Evolutionary conservation across 495 filamentous ascomycete genomes (phyloP).

Genomic region (Lasiosphaeris hirsuta): DNA sequence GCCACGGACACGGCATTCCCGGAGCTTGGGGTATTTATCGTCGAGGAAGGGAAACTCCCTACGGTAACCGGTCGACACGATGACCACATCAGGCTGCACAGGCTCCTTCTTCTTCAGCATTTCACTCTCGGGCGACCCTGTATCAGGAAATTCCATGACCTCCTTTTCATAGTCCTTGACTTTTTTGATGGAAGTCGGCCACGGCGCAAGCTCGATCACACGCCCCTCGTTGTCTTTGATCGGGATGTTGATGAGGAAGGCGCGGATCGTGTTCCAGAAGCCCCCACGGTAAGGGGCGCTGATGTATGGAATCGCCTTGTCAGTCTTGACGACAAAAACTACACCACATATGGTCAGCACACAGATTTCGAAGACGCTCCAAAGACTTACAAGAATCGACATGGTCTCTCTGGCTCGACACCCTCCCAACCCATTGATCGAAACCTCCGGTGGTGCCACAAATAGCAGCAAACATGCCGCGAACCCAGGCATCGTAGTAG

Average conservation of each 20-base stretch:
- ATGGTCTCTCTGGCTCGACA: conserved; percentile 17
- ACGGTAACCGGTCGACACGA: conserved; percentile 39
- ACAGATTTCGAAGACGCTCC: neutral
- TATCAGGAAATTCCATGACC: conserved; percentile 8
- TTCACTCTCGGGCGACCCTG: conserved; percentile 1
- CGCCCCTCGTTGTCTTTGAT: conserved; percentile 5
- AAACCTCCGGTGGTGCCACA: conserved; percentile 34
- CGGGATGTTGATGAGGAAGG: conserved; percentile 13
- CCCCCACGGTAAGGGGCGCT: conserved; percentile 30
- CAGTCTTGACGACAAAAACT: conserved; percentile 34
- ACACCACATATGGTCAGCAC: neutral
- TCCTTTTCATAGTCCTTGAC: neutral
- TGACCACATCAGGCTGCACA: conserved; percentile 31
- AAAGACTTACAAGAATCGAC: conserved; percentile 10
- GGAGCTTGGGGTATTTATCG: conserved; percentile 5
- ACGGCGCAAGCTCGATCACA: conserved; percentile 15
- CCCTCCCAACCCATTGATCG: conserved; percentile 38
- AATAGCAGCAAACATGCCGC: conserved; percentile 29
- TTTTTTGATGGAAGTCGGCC: conserved; percentile 1
- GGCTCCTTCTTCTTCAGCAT: conserved; percentile 12
- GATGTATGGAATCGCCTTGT: conserved; percentile 38
- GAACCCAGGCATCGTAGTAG: conserved; percentile 33
- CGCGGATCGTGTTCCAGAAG: conserved; percentile 6
- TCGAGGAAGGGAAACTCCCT: conserved; percentile 37
- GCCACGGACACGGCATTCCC: conserved; percentile 25